phyloP scores from a whole-genome alignment of 129 eudicot species.

The Tagetes erecta region DNA sequence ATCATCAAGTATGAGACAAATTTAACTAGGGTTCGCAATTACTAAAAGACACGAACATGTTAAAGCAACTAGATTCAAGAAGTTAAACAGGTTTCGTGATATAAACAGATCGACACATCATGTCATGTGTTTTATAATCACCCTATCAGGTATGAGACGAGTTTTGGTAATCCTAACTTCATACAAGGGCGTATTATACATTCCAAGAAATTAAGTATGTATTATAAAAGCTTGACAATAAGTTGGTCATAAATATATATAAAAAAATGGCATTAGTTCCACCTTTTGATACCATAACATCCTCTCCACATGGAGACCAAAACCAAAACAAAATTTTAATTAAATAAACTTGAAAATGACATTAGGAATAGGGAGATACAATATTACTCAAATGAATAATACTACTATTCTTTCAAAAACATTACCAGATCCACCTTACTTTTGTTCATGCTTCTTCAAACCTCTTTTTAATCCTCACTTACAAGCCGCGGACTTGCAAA shows the following conservation, averaged over 20 bases:
- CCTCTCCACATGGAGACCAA: constrained; percentile 22
- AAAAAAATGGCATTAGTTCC: constrained; percentile 22
- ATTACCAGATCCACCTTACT: constrained; percentile 23
- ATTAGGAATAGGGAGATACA: constrained; percentile 13
- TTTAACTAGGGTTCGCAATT: no score
- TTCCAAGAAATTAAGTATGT: neutral
- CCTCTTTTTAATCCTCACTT: neutral
- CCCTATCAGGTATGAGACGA: neutral
- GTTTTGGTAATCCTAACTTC: neutral
- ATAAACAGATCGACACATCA: no score
- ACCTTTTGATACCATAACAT: constrained; percentile 20
- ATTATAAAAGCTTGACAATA: neutral
- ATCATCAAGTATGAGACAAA: no score
- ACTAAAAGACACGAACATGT: no score
- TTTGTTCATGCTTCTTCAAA: constrained; percentile 7
- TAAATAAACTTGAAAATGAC: constrained; percentile 20
- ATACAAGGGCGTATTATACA: neutral
- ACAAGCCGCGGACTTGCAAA: constrained; percentile 76
- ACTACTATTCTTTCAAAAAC: constrained; percentile 17
- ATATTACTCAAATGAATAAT: constrained; percentile 26
- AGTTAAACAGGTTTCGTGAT: no score
- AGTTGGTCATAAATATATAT: constrained; percentile 6
- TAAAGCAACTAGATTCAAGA: no score
- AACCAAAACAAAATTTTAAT: constrained; percentile 24
- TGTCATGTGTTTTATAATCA: no score